Evolutionary conservation across 257 asterid species (phyloP).

Genomic region (Lavandula angustifolia): DNA sequence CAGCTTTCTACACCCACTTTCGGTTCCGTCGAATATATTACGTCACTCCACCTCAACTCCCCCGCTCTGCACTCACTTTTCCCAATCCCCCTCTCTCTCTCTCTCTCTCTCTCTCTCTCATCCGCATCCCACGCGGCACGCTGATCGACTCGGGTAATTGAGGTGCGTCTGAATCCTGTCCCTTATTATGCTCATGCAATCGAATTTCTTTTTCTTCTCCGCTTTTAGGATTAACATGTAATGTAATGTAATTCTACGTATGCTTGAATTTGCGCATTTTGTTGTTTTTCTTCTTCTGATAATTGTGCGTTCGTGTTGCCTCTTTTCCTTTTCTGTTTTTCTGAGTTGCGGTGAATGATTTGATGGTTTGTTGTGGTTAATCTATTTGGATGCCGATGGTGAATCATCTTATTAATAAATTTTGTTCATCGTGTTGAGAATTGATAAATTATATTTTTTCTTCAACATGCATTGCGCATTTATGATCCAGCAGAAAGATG

Average conservation of each 20-base stretch:
- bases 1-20: slow-evolving; percentile 32
- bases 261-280: slow-evolving; percentile 20
- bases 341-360: neutral
- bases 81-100: slow-evolving; percentile 24
- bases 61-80: slow-evolving; percentile 15
- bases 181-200: slow-evolving; percentile 5
- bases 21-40: slow-evolving; percentile 47
- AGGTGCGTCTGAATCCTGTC: slow-evolving; percentile 17
- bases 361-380: neutral
- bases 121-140: slow-evolving; percentile 3
- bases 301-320: neutral
- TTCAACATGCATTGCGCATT: slow-evolving; percentile 4
- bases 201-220: neutral
- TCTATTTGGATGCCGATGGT: slow-evolving; percentile 9
- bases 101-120: slow-evolving; percentile 14
- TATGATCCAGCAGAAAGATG: neutral
- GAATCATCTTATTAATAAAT: neutral
- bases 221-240: neutral
- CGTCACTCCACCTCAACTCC: slow-evolving; percentile 26
- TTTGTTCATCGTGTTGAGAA: slow-evolving; percentile 3
- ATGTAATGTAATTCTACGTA: neutral
- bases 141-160: neutral
- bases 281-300: neutral
- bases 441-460: neutral
- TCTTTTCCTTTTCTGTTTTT: neutral